Conservation (phyloP, 2,329 filamentous ascomycete species). For the Leptosphaerulina australis region DNA sequence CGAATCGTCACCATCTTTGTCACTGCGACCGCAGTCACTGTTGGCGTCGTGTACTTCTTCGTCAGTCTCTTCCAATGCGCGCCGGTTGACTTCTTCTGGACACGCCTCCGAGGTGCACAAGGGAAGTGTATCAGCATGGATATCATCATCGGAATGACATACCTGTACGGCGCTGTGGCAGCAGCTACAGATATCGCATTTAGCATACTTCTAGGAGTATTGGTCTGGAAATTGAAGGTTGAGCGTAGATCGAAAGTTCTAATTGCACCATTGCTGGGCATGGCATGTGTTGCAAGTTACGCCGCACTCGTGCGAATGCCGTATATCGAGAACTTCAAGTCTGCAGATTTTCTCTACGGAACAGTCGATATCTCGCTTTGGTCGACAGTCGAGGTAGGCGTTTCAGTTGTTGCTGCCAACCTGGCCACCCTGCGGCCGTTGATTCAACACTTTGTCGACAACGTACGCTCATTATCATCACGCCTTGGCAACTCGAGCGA, state of each 20-base stretch:
- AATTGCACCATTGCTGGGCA: conserved; percentile 15
- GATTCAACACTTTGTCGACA: background rate
- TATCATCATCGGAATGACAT: conserved; percentile 58
- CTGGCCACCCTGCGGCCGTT: conserved; percentile 25
- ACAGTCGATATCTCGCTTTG: conserved; percentile 27
- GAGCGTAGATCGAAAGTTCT: conserved; percentile 33
- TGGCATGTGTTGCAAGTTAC: conserved; percentile 25
- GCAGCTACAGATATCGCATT: conserved; percentile 23
- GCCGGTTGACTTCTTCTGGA: conserved; percentile 58
- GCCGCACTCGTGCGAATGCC: conserved; percentile 24
- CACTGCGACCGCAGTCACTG: conserved; percentile 48
- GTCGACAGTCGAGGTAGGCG: conserved; percentile 25
- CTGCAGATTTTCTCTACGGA: conserved; percentile 23
- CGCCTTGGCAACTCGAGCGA: background rate
- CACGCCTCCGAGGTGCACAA: conserved; percentile 20
- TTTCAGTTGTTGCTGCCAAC: conserved; percentile 20
- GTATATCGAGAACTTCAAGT: conserved; percentile 22
- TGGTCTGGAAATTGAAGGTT: conserved; percentile 62
- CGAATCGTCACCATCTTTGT: conserved; percentile 52
- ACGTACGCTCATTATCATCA: background rate
- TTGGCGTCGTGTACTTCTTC: conserved; percentile 56
- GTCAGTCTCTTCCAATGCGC: conserved; percentile 57
- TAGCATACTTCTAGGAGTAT: conserved; percentile 42
- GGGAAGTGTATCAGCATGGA: conserved; percentile 51
- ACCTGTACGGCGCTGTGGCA: conserved; percentile 30